Evolutionary conservation across 306 rosid species (phyloP).

Genomic region (Acmispon strigosus): DNA sequence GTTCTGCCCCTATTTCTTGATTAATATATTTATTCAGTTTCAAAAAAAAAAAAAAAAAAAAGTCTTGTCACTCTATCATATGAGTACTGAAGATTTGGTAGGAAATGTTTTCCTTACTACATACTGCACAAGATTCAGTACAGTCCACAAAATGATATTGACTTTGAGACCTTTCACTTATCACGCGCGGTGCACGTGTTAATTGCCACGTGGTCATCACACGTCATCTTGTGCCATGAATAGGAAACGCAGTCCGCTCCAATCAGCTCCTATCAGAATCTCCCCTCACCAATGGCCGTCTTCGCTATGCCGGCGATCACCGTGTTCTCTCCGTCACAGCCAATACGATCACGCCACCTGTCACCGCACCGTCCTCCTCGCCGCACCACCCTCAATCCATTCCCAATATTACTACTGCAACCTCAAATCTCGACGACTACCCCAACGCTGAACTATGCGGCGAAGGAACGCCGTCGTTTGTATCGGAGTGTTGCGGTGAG

Average conservation of each 20-base stretch:
- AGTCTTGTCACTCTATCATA: too few relatives aligned
- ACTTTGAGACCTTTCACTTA: background rate
- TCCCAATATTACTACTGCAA: background rate
- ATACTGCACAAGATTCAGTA: too few relatives aligned
- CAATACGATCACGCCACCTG: background rate
- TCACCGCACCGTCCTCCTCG: background rate
- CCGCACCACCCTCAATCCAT: background rate
- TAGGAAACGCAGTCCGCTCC: background rate
- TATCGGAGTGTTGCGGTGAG: constrained; percentile 8
- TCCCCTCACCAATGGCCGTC: constrained; percentile 14
- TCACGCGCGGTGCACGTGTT: background rate
- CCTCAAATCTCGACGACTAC: background rate
- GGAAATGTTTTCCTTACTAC: too few relatives aligned
- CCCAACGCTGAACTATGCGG: background rate
- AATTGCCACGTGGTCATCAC: background rate
- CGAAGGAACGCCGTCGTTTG: background rate
- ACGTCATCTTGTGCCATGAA: background rate
- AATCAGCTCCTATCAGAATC: background rate
- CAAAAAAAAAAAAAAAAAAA: too few relatives aligned
- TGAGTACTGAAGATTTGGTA: too few relatives aligned
- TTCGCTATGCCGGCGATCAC: background rate
- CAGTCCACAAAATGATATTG: too few relatives aligned
- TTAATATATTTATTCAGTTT: too few relatives aligned
- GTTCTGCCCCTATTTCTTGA: too few relatives aligned
- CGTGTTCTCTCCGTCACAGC: background rate